Base-by-base conservation (phyloP, 805 yeast genomes). In the Kodamaea nitidulidarum region DNA sequence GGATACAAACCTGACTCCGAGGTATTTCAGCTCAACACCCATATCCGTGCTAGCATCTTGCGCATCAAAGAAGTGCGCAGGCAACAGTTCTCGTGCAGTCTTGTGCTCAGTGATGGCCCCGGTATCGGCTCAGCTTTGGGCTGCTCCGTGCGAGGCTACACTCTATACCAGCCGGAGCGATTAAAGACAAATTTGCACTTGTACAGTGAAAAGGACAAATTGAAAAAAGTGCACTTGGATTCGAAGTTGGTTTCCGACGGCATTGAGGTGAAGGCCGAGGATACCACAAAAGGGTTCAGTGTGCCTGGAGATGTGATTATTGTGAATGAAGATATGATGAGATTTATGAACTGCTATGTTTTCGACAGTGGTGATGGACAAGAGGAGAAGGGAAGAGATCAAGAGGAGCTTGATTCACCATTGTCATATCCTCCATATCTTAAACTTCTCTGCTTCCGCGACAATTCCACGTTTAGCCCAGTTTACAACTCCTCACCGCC, bases 81-180 rank as follows among this genome's bases (percentile, higher is more conserved):
- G 35, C 70, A 80, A 0, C 75, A 73, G 36, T 85, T 84, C 52
- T 70, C 75, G 11, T 76, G 84, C 44, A 75, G 80, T 7, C 58
- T 88, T 33, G 70, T 76, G 1, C 60, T 87, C 4, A 71, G 78
- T 33, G 76, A 75, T 26, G 66, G 65, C 8, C 25, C 32, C 3
- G 40, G 40, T 4, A 36, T 52, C 3, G 63, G 60, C 11, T 70
- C 70, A 4, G 43, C 43, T 2, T 40, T 90, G 14, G 66, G 70
- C 0, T 73, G 91, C 35, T 83, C 88, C 0, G 70, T 90, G 1
- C 76, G 75, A 47, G 97, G 95, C 0, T 84, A 78, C 51, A 61
- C 82, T 0, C 67, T 84, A n/a, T 75, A 73, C 44, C 66, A 70
- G 6, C 78, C 76, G 38, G 81, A 80, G 42, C 71, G 66, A 30